A percentile compares a stretch with the other conserved stretches of the same genome.
Conservation (phyloP, 2,329 filamentous ascomycete species). For the Ceratocystis alfenasii region DNA sequence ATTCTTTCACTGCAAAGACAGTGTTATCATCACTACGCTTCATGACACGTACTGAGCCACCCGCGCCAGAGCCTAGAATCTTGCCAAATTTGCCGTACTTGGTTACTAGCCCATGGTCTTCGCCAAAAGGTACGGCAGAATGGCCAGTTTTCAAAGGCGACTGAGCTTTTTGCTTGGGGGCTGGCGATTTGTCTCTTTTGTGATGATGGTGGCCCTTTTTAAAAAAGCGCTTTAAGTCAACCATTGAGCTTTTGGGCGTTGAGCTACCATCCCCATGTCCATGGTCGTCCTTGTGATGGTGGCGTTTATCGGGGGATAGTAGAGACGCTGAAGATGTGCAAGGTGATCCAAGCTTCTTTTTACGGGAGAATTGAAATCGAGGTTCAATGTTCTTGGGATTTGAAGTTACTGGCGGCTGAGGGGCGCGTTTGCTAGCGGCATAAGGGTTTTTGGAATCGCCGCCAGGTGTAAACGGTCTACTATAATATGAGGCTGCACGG, state of each 20-base stretch:
- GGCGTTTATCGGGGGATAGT: slow-evolving; percentile 41
- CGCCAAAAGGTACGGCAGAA: slow-evolving; percentile 61
- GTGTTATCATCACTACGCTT: slow-evolving; percentile 84
- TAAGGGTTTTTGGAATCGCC: slow-evolving; percentile 78
- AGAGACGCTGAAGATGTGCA: slow-evolving; percentile 39
- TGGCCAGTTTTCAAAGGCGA: slow-evolving; percentile 41
- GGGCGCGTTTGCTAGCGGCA: slow-evolving; percentile 64
- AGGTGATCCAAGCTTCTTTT: slow-evolving; percentile 54
- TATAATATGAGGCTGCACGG: slow-evolving; percentile 50
- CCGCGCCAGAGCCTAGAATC: slow-evolving; percentile 84
- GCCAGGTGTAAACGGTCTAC: slow-evolving; percentile 64
- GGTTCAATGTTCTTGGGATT: slow-evolving; percentile 51
- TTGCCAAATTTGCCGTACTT: slow-evolving; percentile 96
- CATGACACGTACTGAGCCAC: slow-evolving; percentile 87
- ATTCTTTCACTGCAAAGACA: slow-evolving; percentile 96
- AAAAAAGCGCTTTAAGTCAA: slow-evolving; percentile 93
- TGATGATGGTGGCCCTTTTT: slow-evolving; percentile 54
- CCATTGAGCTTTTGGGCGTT: slow-evolving; percentile 63
- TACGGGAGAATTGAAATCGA: slow-evolving; percentile 70
- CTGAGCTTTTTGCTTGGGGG: slow-evolving; percentile 53
- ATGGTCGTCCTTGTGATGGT: slow-evolving; percentile 18
- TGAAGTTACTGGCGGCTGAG: slow-evolving; percentile 47
- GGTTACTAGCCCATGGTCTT: slow-evolving; percentile 78
- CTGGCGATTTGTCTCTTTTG: slow-evolving; percentile 50
- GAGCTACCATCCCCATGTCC: slow-evolving; percentile 26